Base-by-base conservation (phyloP, 768 basidiomycete species). In the Auricularia cornea region DNA sequence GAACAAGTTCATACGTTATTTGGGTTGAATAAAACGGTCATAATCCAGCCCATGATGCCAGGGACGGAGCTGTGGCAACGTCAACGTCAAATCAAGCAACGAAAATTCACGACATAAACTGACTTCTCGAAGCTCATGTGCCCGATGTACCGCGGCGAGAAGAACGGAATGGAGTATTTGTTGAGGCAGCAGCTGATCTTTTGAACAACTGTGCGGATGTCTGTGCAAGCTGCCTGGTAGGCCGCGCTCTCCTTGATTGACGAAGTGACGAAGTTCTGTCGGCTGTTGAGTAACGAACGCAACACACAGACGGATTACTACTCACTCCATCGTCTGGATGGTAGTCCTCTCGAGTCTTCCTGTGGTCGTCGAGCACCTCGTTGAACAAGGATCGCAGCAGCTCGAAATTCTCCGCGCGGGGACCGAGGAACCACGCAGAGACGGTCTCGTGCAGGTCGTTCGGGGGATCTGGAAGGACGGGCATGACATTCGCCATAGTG, bases 71-170 rank as follows among this genome's bases (percentile, higher is more conserved):
- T n/a, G n/a, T n/a, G n/a, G n/a, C n/a, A n/a, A n/a, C n/a, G n/a
- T n/a, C n/a, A n/a, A n/a, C n/a, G n/a, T n/a, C n/a, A n/a, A n/a
- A n/a, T n/a, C n/a, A n/a, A n/a, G n/a, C n/a, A n/a, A n/a, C n/a
- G n/a, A n/a, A n/a, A n/a, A n/a, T n/a, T n/a, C n/a, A n/a, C n/a
- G n/a, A n/a, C n/a, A n/a, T n/a, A n/a, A n/a, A n/a, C n/a, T n/a
- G 73, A 72, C 31, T 67, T 72, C 41, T 78, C 77, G 59, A 73
- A 70, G 40, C 62, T 65, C 78, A 80, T 79, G 66, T 79, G 79
- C 1, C 73, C 78, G 59, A 66, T 70, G 61, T 79, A 80, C 16
- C 78, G 74, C 10, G 75, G 77, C 14, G 74, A 76, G 62, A 69
- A 78, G 69, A 76, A 77, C 10, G 78, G 78, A 23, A 79, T 69